Percentiles rank a stretch among this genome's conserved stretches.
Conservation (phyloP, 441 rosid genomes). For the Adansonia gregorii region DNA sequence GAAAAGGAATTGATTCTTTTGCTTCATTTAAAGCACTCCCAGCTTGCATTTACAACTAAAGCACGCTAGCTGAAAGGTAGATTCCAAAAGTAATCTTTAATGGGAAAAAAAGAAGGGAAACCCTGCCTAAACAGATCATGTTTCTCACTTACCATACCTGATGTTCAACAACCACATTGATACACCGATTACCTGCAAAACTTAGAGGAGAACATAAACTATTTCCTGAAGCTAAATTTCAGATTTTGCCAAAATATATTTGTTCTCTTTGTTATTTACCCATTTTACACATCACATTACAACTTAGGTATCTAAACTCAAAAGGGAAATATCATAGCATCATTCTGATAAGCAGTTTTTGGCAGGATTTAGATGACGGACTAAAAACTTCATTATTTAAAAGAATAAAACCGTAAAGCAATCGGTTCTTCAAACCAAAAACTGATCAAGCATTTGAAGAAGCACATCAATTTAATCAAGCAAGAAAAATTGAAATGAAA, state of each 20-base stretch:
- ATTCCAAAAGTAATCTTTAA: background rate
- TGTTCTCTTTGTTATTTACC: background rate
- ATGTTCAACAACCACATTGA: background rate
- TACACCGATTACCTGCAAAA: background rate
- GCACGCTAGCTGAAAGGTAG: background rate
- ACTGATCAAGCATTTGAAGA: background rate
- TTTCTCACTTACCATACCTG: background rate
- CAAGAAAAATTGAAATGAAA: too few species aligned
- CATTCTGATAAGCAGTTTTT: background rate
- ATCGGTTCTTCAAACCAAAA: background rate
- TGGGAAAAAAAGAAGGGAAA: background rate
- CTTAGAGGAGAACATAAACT: background rate
- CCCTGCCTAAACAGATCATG: background rate
- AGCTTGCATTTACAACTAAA: background rate
- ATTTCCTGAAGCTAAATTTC: background rate
- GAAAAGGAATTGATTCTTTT: background rate
- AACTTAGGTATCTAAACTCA: background rate
- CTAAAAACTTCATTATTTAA: background rate
- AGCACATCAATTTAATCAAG: background rate
- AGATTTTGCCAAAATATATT: background rate
- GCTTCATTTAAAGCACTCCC: background rate
- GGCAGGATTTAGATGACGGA: background rate
- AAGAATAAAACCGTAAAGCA: constrained; percentile 4
- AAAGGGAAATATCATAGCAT: background rate
- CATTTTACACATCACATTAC: background rate